These are phyloP conservation scores for Pleurotus djamor DNA, from an alignment of 768 basidiomycete genomes.

Conservation along the genomic window DNA sequence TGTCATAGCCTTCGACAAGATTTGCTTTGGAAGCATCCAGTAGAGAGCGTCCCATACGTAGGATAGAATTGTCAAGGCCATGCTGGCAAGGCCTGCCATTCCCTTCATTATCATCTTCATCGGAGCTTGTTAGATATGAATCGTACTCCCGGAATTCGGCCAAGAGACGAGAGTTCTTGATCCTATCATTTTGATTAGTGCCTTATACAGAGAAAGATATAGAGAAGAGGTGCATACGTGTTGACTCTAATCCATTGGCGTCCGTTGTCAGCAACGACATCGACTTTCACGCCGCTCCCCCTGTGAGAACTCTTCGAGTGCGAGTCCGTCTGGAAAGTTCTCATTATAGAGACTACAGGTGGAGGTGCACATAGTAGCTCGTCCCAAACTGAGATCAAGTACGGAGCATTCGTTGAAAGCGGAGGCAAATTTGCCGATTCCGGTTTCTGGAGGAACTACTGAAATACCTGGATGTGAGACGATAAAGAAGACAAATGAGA, in stretches of 20 bases:
- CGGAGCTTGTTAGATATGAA: conserved; percentile 67
- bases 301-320: conserved; percentile 18
- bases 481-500: background rate
- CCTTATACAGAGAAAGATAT: background rate
- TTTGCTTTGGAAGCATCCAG: conserved; percentile 62
- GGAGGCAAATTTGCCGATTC: conserved; percentile 41
- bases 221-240: conserved; percentile 56
- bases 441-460: conserved; percentile 66
- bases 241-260: conserved; percentile 82
- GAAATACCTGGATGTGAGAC: conserved; percentile 16
- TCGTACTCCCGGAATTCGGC: conserved; percentile 86
- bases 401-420: conserved; percentile 76
- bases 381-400: conserved; percentile 80
- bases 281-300: conserved; percentile 62
- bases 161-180: conserved; percentile 73
- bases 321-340: conserved; percentile 36
- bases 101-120: conserved; percentile 49
- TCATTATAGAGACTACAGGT: conserved; percentile 60
- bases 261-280: conserved; percentile 77
- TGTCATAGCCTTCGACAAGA: conserved; percentile 35
- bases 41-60: conserved; percentile 69
- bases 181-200: conserved; percentile 33
- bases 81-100: conserved; percentile 35
- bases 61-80: conserved; percentile 70
- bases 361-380: conserved; percentile 62